phyloP scores from a whole-genome alignment of 768 basidiomycete genomes.

The Naganishia onofrii region DNA sequence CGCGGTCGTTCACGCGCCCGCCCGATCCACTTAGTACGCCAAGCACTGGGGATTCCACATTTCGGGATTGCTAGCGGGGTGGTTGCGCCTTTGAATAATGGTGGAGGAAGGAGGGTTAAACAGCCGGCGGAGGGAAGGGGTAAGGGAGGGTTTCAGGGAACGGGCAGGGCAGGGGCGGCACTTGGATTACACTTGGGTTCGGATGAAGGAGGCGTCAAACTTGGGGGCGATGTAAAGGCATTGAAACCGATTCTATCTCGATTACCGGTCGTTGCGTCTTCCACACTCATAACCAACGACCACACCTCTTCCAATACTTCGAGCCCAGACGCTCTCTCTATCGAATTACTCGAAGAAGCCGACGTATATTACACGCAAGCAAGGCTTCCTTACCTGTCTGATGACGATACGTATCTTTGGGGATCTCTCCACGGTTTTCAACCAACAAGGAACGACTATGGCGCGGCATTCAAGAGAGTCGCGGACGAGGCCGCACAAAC shows the following conservation, averaged over 20 bases:
- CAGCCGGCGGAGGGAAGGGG: no score
- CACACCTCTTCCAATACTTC: no score
- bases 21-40: conserved; percentile 14
- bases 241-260: background rate
- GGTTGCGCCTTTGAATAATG: background rate
- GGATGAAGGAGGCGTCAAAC: no score
- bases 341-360: background rate
- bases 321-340: background rate
- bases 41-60: conserved; percentile 1
- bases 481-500: background rate
- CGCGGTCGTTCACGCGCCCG: background rate
- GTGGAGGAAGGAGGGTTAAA: background rate
- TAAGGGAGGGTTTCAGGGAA: no score
- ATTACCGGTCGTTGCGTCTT: background rate
- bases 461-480: background rate
- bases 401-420: background rate
- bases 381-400: conserved; percentile 2
- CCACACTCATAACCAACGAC: no score
- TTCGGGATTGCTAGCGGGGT: background rate
- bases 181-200: no score
- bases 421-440: conserved; percentile 16
- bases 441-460: conserved; percentile 8
- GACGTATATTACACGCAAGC: conserved; percentile 11
- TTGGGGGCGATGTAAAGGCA: no score
- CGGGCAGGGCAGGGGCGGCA: no score